phyloP scores from a whole-genome alignment of 148 eudicot genomes.

The Rhododendron ovatum region DNA sequence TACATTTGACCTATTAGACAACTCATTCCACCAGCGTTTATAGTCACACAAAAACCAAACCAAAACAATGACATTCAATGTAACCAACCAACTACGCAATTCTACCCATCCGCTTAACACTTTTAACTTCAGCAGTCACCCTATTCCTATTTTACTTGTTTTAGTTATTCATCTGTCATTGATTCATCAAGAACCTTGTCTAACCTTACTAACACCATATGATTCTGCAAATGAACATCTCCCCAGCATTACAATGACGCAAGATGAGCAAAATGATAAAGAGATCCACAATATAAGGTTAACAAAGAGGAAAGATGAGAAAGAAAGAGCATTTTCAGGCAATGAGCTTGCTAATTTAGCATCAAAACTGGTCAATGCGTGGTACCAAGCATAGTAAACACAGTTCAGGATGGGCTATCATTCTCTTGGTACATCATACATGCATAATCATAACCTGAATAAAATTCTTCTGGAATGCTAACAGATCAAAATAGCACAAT shows the following conservation, averaged over 20 bases:
- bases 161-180: not conserved
- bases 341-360: not conserved
- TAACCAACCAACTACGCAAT: not conserved
- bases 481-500: not conserved
- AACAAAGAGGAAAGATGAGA: not conserved
- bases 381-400: not conserved
- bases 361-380: not conserved
- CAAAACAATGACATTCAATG: not conserved
- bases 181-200: not conserved
- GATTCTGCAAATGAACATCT: not conserved
- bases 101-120: not conserved
- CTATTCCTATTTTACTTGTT: not conserved
- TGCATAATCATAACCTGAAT: not conserved
- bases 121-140: not conserved
- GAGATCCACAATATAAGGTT: not conserved
- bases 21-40: not conserved
- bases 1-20: not conserved
- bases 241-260: not conserved
- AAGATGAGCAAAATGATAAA: not conserved
- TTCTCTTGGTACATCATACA: not conserved
- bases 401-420: not conserved
- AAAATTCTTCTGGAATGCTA: not conserved
- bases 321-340: not conserved
- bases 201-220: not conserved
- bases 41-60: not conserved